Evolutionary conservation across 805 yeast species (phyloP).

Genomic region (Metschnikowia koreensis): DNA sequence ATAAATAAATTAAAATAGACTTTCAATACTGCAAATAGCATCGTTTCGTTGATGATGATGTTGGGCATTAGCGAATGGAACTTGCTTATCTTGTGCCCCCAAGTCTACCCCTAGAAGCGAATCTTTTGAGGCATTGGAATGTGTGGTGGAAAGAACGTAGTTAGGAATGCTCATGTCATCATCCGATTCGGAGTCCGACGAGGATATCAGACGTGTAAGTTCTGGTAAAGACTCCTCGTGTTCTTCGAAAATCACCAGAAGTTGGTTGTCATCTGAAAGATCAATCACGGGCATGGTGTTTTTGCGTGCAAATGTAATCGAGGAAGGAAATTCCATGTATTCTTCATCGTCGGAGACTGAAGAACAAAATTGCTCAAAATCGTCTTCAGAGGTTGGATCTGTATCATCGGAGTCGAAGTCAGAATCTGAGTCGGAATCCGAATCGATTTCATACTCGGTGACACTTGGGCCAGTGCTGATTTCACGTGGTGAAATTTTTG

Average conservation of each 20-base stretch:
- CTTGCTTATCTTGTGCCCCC: background rate
- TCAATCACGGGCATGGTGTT: conserved; percentile 14
- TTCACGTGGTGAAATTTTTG: background rate
- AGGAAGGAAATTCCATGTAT: conserved; percentile 6
- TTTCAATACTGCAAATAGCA: conserved; percentile 40
- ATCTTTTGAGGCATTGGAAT: conserved; percentile 5
- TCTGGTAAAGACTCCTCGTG: conserved; percentile 17
- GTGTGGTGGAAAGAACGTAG: conserved; percentile 10
- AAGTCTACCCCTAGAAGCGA: background rate
- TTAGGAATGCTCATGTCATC: conserved; percentile 13
- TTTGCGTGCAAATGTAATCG: background rate
- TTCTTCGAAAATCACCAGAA: conserved; percentile 16
- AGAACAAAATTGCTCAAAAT: conserved; percentile 19
- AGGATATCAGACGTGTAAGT: conserved; percentile 15
- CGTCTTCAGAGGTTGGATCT: conserved; percentile 9
- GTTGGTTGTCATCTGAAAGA: conserved; percentile 11
- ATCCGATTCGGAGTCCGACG: conserved; percentile 18
- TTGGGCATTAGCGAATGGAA: background rate
- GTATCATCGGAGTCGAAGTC: conserved; percentile 22
- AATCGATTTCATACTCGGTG: conserved; percentile 39
- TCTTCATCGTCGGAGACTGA: conserved; percentile 30
- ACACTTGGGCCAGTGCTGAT: conserved; percentile 25
- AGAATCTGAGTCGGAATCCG: conserved; percentile 26
- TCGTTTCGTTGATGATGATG: conserved; percentile 25
- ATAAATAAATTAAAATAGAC: conserved; percentile 27